These are phyloP conservation scores for Xylaria sp. DNA, from an alignment of 2,329 filamentous ascomycete genomes.

Conservation along the genomic window DNA sequence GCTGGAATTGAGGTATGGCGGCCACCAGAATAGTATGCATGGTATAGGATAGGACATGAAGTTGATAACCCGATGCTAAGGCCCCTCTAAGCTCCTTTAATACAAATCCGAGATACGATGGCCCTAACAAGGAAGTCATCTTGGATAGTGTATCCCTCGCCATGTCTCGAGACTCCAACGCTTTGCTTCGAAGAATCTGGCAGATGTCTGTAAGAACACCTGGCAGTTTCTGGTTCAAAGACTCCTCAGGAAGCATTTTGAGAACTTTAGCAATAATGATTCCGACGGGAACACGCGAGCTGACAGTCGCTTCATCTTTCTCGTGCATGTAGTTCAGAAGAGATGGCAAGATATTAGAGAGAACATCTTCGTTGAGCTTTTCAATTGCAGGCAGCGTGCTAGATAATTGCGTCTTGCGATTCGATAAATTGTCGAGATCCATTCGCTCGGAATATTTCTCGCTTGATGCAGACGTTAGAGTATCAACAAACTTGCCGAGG, in stretches of 20 bases:
- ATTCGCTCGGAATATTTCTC: slow-evolving; percentile 55
- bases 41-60: slow-evolving; percentile 95
- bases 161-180: slow-evolving; percentile 89
- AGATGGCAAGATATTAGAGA: slow-evolving; percentile 79
- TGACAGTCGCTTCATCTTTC: slow-evolving; percentile 95
- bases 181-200: slow-evolving; percentile 89
- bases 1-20: slow-evolving; percentile 75
- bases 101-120: slow-evolving; percentile 89
- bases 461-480: slow-evolving; percentile 68
- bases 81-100: slow-evolving; percentile 88
- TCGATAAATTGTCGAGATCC: slow-evolving; percentile 54
- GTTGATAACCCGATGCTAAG: slow-evolving; percentile 85
- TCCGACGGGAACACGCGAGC: slow-evolving; percentile 88
- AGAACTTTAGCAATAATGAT: slow-evolving; percentile 90
- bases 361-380: slow-evolving; percentile 78
- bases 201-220: slow-evolving; percentile 91
- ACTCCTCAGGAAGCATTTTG: slow-evolving; percentile 77
- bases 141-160: slow-evolving; percentile 88
- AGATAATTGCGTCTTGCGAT: slow-evolving; percentile 62
- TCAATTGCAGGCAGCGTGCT: slow-evolving; percentile 73
- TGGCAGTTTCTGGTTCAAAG: slow-evolving; percentile 80
- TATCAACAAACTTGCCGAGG: slow-evolving; percentile 83
- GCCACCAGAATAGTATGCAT: slow-evolving; percentile 89
- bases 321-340: slow-evolving; percentile 88
- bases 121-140: slow-evolving; percentile 82